phyloP scores from a whole-genome alignment of 2,329 filamentous ascomycete species.

The Penicillium polonicum region DNA sequence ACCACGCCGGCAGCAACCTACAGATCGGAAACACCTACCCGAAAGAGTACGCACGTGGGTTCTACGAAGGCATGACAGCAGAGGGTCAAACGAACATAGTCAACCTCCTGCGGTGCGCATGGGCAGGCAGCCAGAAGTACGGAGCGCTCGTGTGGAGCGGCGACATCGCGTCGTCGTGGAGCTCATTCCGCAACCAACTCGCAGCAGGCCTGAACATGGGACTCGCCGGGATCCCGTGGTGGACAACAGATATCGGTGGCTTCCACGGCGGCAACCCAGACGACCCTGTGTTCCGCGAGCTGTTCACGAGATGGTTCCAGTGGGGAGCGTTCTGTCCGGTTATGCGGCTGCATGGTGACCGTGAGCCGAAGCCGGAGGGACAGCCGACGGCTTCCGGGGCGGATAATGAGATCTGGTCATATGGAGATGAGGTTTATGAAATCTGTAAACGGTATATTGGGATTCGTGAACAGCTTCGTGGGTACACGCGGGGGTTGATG shows the following conservation, averaged over 20 bases:
- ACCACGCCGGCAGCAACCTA: conserved; percentile 55
- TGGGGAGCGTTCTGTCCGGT: conserved; percentile 68
- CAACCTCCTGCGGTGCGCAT: conserved; percentile 59
- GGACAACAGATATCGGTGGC: conserved; percentile 69
- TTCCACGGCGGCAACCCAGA: conserved; percentile 64
- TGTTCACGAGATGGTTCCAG: conserved; percentile 68
- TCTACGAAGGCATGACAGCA: conserved; percentile 58
- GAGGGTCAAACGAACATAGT: conserved; percentile 58
- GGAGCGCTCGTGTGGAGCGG: conserved; percentile 67
- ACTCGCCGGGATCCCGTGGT: conserved; percentile 63
- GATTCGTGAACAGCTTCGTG: conserved; percentile 58
- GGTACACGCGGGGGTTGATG: conserved; percentile 61
- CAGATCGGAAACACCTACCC: conserved; percentile 62
- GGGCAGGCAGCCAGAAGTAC: conserved; percentile 62
- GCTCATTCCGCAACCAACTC: conserved; percentile 58
- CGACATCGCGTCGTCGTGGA: conserved; percentile 66
- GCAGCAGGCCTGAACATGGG: conserved; percentile 66
- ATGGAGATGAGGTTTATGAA: conserved; percentile 59
- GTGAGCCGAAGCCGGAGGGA: conserved; percentile 53
- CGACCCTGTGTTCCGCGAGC: conserved; percentile 58
- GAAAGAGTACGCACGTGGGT: conserved; percentile 56
- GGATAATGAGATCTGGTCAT: conserved; percentile 62
- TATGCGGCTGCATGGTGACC: conserved; percentile 65
- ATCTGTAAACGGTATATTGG: conserved; percentile 61
- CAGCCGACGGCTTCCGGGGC: conserved; percentile 30